A percentile compares a stretch with the other conserved stretches of the same genome.
Conservation (phyloP, 2,329 filamentous ascomycete genomes). For the Cladobotryum mycophilum region DNA sequence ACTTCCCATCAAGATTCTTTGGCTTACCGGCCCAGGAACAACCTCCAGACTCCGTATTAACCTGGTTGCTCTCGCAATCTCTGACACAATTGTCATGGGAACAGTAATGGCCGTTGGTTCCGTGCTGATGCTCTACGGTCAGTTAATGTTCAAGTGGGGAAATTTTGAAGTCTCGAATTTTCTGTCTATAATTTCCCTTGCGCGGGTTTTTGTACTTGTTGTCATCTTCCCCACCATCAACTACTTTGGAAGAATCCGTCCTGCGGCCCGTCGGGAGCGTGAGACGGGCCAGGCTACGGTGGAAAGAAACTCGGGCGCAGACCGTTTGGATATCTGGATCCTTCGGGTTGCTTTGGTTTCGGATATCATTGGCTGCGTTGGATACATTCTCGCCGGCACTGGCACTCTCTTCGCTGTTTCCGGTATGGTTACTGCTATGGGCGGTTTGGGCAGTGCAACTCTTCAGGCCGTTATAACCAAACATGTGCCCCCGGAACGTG, state of each 20-base stretch:
- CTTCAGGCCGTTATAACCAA: conserved; percentile 82
- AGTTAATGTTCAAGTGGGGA: conserved; percentile 75
- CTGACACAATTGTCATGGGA: conserved; percentile 78
- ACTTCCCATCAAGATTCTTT: conserved; percentile 70
- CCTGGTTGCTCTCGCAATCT: conserved; percentile 69
- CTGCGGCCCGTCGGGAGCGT: conserved; percentile 37
- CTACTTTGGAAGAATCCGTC: conserved; percentile 60
- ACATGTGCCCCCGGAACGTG: conserved; percentile 74
- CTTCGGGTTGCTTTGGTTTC: conserved; percentile 70
- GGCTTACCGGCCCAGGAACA: conserved; percentile 61
- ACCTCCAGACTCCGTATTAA: conserved; percentile 63
- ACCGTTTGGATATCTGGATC: conserved; percentile 69
- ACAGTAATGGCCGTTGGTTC: conserved; percentile 73
- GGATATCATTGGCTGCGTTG: conserved; percentile 68
- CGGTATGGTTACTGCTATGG: conserved; percentile 68
- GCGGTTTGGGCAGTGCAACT: conserved; percentile 79
- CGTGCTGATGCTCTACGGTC: conserved; percentile 79
- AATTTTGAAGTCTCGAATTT: conserved; percentile 75
- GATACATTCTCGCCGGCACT: conserved; percentile 62
- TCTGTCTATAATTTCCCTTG: conserved; percentile 70
- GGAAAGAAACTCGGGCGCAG: conserved; percentile 61
- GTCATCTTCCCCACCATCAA: conserved; percentile 70
- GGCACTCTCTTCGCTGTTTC: conserved; percentile 62
- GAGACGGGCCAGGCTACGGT: conserved; percentile 28
- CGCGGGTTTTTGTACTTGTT: conserved; percentile 70